Evolutionary conservation across 1,284 basidiomycete genomes (phyloP), one percentile per base, ranked within the genome.

Genomic region (Abortiporus biennis): DNA sequence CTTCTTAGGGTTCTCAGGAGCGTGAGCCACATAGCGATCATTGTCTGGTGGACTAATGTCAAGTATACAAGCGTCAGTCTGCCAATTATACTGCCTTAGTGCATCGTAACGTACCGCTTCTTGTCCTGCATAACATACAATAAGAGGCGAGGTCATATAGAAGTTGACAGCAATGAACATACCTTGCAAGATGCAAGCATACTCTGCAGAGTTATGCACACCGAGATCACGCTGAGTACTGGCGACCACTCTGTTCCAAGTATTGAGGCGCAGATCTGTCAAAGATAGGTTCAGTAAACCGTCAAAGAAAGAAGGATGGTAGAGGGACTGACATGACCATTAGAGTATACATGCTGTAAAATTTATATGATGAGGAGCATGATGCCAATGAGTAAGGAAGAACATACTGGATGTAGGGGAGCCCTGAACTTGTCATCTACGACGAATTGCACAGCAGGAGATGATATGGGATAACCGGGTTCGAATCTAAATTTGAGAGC

Each of bases 171-270:
- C 6, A 36, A 44, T 21, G 6, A 32, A 54, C 62, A 41, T 47
- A 85, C 86, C 78, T 85, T 88, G 74, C 84, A 88, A 9, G 86
- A 90, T 16, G 85, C 87, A 44, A 91, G 70, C 87, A 91, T 91
- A 54, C 86, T 89, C 65, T 91, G 87, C 36, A 91, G 62, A 6
- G 87, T 90, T 31, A 90, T 76, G 55, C 86, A 89, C 31, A 91
- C 76, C 2, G 85, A 72, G 29, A 80, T 67, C 21, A 88, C 85
- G 48, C 81, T 87, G 47, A 91, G 63, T 17, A 90, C 87, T 1
- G 88, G 88, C 16, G 85, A 88, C 88, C 87, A 91, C 22, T 90
- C 86, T 51, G 76, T 85, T 13, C 86, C 87, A 4, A 91, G 74
- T 49, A 91, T 90, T 19, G 86, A 89, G 16, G 86, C 87, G 54